These are phyloP conservation scores for Luzula sylvatica DNA, from an alignment of 176 grass and related monocot species.

Conservation along the genomic window DNA sequence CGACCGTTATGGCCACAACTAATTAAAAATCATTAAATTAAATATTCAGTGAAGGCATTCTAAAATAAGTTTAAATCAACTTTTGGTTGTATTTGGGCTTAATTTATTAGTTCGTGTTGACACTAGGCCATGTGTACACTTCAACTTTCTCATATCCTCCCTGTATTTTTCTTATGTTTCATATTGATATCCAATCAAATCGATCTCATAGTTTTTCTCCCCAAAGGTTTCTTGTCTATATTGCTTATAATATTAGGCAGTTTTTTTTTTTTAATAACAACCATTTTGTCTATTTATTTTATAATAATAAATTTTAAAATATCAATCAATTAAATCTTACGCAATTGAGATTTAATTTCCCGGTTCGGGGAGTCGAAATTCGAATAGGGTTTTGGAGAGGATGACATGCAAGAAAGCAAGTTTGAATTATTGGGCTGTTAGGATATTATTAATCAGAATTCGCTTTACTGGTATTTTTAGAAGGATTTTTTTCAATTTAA, in stretches of 20 bases:
- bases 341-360: too few relatives aligned
- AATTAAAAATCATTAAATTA: constrained; percentile 6
- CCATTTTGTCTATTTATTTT: too few relatives aligned
- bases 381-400: too few relatives aligned
- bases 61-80: constrained; percentile 2
- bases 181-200: not conserved
- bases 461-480: too few relatives aligned
- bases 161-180: not conserved
- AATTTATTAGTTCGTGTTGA: not conserved
- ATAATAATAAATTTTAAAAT: too few relatives aligned
- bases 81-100: not conserved
- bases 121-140: constrained; percentile 3
- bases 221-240: not conserved
- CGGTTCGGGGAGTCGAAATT: too few relatives aligned
- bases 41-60: not conserved
- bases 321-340: too few relatives aligned
- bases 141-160: not conserved
- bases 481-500: too few relatives aligned
- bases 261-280: not conserved
- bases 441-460: too few relatives aligned
- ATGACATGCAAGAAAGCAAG: too few relatives aligned
- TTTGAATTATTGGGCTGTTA: too few relatives aligned
- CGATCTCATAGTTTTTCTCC: not conserved
- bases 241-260: too few relatives aligned
- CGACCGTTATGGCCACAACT: constrained; percentile 7